A percentile compares a stretch with the other conserved stretches of the same genome.
Evolutionary conservation across 176 grass and related monocot species (phyloP).

Genomic region (Avena eriantha): DNA sequence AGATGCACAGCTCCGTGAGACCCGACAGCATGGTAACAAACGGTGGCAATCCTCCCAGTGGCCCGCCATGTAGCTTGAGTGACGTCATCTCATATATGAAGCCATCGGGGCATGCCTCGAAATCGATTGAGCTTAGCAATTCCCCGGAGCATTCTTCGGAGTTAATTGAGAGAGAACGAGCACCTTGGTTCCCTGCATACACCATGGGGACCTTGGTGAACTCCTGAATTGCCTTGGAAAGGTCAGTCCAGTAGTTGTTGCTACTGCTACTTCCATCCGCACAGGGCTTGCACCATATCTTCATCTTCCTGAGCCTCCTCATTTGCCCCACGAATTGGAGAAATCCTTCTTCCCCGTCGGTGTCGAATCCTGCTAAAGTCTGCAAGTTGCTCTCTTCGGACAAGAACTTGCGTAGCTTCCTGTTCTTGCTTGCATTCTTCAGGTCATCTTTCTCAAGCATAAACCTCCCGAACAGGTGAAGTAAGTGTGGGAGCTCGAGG

Average conservation of each 20-base stretch:
- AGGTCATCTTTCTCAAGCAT: conserved; percentile 40
- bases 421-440: not conserved
- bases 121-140: conserved; percentile 17
- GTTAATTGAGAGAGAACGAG: conserved; percentile 28
- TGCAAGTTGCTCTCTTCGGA: conserved; percentile 37
- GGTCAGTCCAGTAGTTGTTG: not conserved
- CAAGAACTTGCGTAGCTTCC: conserved; percentile 21
- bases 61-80: conserved; percentile 33
- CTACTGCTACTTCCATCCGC: not conserved
- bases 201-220: conserved; percentile 24
- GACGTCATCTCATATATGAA: conserved; percentile 33
- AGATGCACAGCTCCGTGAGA: conserved; percentile 36
- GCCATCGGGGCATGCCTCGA: conserved; percentile 20
- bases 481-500: conserved; percentile 30
- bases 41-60: not conserved
- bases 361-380: conserved; percentile 28
- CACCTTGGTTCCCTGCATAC: not conserved
- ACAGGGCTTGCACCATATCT: conserved; percentile 7
- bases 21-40: conserved; percentile 14
- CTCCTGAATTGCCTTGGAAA: conserved; percentile 36
- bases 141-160: not conserved
- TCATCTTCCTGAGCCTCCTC: not conserved
- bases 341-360: not conserved
- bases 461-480: conserved; percentile 44
- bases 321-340: not conserved